These are phyloP conservation scores for Lepiota venenata DNA, from an alignment of 768 basidiomycete genomes.

Conservation along the genomic window DNA sequence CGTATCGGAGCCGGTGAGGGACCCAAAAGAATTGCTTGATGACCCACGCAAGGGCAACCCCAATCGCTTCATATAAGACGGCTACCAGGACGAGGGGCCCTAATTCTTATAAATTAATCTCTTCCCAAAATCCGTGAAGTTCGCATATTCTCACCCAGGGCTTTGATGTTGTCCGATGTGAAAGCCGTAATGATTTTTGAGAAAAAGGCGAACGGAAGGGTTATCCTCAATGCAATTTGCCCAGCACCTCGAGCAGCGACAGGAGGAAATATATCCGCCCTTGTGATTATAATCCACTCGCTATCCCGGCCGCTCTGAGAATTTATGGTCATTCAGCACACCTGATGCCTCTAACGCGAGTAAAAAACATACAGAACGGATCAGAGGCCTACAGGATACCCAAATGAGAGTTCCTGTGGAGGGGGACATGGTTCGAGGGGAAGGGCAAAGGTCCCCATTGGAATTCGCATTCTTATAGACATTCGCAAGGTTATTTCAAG, in stretches of 20 bases:
- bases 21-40: constrained; percentile 69
- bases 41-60: constrained; percentile 50
- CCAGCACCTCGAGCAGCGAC: constrained; percentile 57
- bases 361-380: constrained; percentile 49
- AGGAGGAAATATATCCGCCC: constrained; percentile 55
- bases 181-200: constrained; percentile 72
- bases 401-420: constrained; percentile 50
- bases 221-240: constrained; percentile 61
- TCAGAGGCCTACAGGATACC: constrained; percentile 57
- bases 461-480: neutral
- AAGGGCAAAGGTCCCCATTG: neutral
- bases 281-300: constrained; percentile 54
- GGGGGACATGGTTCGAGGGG: constrained; percentile 2
- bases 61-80: constrained; percentile 54
- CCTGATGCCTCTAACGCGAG: neutral
- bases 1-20: constrained; percentile 72
- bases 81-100: constrained; percentile 65
- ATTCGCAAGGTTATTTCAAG: neutral
- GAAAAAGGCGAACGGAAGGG: constrained; percentile 63
- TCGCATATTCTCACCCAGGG: constrained; percentile 40
- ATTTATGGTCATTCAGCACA: neutral
- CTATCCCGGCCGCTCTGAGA: constrained; percentile 49
- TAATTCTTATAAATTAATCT: constrained; percentile 19
- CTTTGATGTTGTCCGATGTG: constrained; percentile 48
- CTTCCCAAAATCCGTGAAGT: neutral